Evolutionary conservation across 176 grass and related monocot genomes (phyloP).

Genomic region (Aegilops tauschii): DNA sequence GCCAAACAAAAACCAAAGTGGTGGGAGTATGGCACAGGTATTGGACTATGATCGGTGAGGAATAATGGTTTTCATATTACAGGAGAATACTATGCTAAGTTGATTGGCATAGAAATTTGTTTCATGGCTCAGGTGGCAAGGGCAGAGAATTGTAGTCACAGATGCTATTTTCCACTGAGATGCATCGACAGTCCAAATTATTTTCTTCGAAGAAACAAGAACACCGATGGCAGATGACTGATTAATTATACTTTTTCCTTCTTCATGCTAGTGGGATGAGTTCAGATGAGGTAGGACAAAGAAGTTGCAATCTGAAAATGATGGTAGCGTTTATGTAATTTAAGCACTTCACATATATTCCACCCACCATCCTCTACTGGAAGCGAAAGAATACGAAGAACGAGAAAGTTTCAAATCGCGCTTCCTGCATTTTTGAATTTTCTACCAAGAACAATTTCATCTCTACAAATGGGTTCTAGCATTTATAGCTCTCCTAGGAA

Average conservation of each 20-base stretch:
- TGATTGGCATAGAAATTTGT: neutral
- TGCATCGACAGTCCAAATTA: neutral
- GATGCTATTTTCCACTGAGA: neutral
- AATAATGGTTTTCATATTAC: too few species aligned
- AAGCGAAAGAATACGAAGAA: neutral
- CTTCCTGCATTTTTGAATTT: too few species aligned
- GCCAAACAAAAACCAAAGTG: neutral
- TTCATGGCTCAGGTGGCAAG: neutral
- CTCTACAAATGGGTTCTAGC: too few species aligned
- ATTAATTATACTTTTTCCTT: neutral
- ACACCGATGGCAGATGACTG: neutral
- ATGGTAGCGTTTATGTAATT: neutral
- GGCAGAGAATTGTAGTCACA: neutral
- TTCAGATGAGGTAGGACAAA: neutral
- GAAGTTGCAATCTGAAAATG: neutral
- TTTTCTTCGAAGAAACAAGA: neutral
- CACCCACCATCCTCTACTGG: neutral
- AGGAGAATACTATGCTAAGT: neutral
- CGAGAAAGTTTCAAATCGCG: neutral
- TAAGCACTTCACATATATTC: neutral
- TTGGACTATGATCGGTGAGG: neutral
- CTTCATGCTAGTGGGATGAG: neutral
- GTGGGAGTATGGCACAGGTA: neutral
- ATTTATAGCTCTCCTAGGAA: too few species aligned
- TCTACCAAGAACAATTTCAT: too few species aligned